A percentile compares a stretch with the other conserved stretches of the same genome.
Evolutionary conservation across 441 rosid genomes (phyloP).

Genomic region (Pelargonium citronellum): DNA sequence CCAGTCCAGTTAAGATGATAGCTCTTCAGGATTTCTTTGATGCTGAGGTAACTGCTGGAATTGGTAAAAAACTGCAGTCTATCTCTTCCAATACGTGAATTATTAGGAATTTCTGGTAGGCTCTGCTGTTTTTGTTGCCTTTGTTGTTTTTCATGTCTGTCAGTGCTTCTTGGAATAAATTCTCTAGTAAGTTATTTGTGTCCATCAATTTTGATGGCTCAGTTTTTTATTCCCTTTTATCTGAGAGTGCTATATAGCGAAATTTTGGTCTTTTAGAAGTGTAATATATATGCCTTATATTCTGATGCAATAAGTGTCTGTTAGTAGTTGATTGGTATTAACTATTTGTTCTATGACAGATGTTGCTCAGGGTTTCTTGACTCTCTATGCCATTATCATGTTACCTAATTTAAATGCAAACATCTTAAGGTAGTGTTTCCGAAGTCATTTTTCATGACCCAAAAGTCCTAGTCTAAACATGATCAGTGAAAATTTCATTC

Average conservation of each 20-base stretch:
- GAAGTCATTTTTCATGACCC: too few relatives aligned
- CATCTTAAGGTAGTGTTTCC: background rate
- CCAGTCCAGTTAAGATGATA: constrained; percentile 50
- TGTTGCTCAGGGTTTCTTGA: too few relatives aligned
- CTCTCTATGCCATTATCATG: background rate
- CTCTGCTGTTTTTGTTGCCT: constrained; percentile 4
- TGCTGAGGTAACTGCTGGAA: constrained; percentile 23
- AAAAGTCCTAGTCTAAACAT: too few relatives aligned
- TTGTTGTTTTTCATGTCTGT: background rate
- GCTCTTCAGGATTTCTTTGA: constrained; percentile 87
- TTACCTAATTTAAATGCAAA: background rate
- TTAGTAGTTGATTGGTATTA: background rate
- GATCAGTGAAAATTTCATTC: too few relatives aligned
- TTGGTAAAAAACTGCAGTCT: constrained; percentile 36
- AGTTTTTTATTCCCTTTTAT: background rate
- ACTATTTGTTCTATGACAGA: background rate
- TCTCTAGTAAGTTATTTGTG: constrained; percentile 12
- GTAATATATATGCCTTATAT: constrained; percentile 6
- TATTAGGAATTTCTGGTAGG: constrained; percentile 20
- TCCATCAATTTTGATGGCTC: background rate
- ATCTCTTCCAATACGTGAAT: constrained; percentile 34
- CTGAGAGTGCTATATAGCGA: constrained; percentile 5
- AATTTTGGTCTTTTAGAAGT: constrained; percentile 2
- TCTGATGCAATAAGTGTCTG: background rate
- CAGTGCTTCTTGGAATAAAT: constrained; percentile 7